Evolutionary conservation across 768 basidiomycete species (phyloP), one percentile per base, ranked within the genome.

Genomic region (Boletus subcaerulescens): DNA sequence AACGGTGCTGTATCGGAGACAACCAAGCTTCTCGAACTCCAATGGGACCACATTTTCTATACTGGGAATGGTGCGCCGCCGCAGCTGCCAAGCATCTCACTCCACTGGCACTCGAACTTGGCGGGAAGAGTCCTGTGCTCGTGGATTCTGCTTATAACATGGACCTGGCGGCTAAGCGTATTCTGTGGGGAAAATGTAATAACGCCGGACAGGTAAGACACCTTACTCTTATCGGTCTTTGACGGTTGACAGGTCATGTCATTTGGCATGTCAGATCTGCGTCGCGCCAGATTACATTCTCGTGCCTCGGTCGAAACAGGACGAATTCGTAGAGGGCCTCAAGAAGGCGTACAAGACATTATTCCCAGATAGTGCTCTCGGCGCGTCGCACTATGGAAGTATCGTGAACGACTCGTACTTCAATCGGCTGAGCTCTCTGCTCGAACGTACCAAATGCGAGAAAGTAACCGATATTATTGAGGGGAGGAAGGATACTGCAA

Each of bases 101-200:
- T 35, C 78, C 58, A 50, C 62, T 63, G 49, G 61, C 65, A 3
- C 62, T 74, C 3, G 73, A 69, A 43, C 60, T 69, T 31, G 69
- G 68, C 33, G 76, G 74, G 29, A 81, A 80, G 68, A 74, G 71
- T 33, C 77, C 79, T 3, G 79, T 76, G 3, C 55, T 81, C 22
- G 66, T 85, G 39, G 77, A 77, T 48, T 53, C 74, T 6, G 69
- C 72, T 20, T 69, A 67, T 58, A 73, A 76, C 39, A 58, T 84
- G 58, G 70, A 76, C 7, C 55, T 85, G 32, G 79, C 82, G 0
- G 89, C 87, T 4, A 81, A 79, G 62, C 79, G 88, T 9, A 77
- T 87, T 33, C 69, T 88, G 26, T 86, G 81, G 79, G 87, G 83
- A 1, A 90, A 89, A 68, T 72, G 72, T 11, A 74, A 71, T 53